Base-by-base conservation (phyloP, 805 yeast species). In the Candida corydali region DNA sequence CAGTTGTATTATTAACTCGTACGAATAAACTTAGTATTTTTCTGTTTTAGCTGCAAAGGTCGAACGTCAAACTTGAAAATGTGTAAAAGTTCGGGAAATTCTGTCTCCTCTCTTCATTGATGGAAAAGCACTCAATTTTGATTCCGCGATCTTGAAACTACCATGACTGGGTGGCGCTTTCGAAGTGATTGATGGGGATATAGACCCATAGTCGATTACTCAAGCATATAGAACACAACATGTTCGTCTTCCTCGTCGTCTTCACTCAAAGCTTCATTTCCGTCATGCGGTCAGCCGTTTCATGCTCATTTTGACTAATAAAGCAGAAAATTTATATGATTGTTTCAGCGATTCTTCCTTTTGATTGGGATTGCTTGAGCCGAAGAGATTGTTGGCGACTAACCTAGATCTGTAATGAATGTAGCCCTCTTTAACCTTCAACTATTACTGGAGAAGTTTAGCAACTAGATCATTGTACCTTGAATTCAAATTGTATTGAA, bases 171-270 rank as follows among this genome's bases (percentile, higher is more conserved):
- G 36, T 10, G 33, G 34, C 15, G 38, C 38, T 17, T 39, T 39
- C 2, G 31, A 28, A 3, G 29, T 12, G 3, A 34, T 23, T 11
- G 55, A 45, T 2, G 51, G 61, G 20, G 58, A 52, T 2, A 50
- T 57, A 7, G 45, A 42, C 8, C 34, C 29, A 29, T 26, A 35
- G 29, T 56, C 57, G 14, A 63, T 63, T 50, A 79, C 52, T 0
- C 81, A 73, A 0, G 82, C 73, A 48, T 79, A 80, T 16, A 79
- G 54, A 0, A 78, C 85, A 80, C 78, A 0, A 79, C 81, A 9
- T 77, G 75, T 46, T 80, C 86, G 52, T 80, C 85, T 49, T 80
- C 86, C 41, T 69, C 73, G 42, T 68, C 62, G 30, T 63, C 72
- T 3, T 40, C 37, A 18, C 40, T 34, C 9, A 38, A 45, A n/a